These are phyloP conservation scores for Tuber melanosporum DNA, from an alignment of 495 filamentous ascomycete genomes.

Conservation along the genomic window DNA sequence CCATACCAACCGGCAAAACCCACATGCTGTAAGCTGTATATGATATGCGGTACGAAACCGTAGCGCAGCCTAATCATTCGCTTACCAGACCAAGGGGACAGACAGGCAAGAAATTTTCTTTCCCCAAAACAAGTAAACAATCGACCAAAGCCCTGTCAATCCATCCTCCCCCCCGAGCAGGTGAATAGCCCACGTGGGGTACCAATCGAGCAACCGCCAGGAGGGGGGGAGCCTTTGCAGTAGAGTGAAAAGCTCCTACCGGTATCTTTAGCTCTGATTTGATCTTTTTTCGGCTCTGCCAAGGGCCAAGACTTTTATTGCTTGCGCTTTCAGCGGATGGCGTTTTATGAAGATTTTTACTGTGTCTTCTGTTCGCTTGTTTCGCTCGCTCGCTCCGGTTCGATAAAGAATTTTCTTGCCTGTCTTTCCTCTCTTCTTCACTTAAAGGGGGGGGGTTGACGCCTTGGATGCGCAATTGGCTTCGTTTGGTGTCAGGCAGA, in stretches of 20 bases:
- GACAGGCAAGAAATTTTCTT: not conserved
- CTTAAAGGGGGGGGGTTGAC: not conserved
- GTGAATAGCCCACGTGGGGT: not conserved
- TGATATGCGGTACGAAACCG: not conserved
- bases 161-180: not conserved
- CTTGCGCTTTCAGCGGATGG: not conserved
- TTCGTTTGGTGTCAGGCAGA: not conserved
- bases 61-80: not conserved
- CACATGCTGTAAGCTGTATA: not conserved
- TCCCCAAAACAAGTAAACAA: not conserved
- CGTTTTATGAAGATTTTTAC: not conserved
- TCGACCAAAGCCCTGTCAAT: not conserved
- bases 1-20: not conserved
- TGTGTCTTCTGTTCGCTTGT: not conserved
- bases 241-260: not conserved
- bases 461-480: not conserved
- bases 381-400: not conserved
- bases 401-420: not conserved
- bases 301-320: not conserved
- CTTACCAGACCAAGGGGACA: not conserved
- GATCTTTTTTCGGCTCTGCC: not conserved
- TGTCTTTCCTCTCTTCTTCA: not conserved
- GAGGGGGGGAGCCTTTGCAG: not conserved
- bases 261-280: not conserved
- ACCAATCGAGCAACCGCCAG: not conserved